Conservation (phyloP, 352 stramenopile species). For the Phytopythium cucurbitacearum region DNA sequence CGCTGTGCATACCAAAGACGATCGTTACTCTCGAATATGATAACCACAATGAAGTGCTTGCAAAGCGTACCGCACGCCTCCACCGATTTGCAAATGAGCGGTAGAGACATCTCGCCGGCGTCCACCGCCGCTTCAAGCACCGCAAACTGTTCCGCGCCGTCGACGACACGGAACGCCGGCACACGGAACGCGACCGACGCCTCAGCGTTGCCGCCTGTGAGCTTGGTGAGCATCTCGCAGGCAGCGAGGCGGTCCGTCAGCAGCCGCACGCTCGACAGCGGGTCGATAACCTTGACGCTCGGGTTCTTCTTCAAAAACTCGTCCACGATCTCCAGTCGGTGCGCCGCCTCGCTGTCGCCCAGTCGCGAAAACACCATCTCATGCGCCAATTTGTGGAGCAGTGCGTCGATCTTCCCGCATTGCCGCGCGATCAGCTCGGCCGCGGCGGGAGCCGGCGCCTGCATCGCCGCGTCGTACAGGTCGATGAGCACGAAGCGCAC, state of each 20-base stretch:
- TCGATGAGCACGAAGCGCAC: constrained; percentile 78
- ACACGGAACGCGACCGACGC: constrained; percentile 32
- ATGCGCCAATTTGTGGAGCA: constrained; percentile 82
- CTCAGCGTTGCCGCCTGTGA: constrained; percentile 9
- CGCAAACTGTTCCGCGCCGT: constrained; percentile 31
- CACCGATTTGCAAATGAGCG: constrained; percentile 81
- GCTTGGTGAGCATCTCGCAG: constrained; percentile 40
- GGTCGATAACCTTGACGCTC: constrained; percentile 56
- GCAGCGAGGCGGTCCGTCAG: constrained; percentile 65
- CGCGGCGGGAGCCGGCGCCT: constrained; percentile 18
- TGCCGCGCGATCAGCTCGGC: constrained; percentile 18
- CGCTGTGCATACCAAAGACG: constrained; percentile 21
- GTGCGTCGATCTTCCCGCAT: constrained; percentile 48
- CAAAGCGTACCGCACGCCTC: constrained; percentile 64
- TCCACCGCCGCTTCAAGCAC: constrained; percentile 33
- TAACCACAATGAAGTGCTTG: no score
- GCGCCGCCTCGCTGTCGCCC: constrained; percentile 35
- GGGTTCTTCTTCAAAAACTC: constrained; percentile 38
- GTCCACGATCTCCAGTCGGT: constrained; percentile 50
- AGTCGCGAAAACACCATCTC: constrained; percentile 76
- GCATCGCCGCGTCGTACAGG: constrained; percentile 35
- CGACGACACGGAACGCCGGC: constrained; percentile 45
- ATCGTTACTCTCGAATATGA: background rate
- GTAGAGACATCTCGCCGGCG: constrained; percentile 33
- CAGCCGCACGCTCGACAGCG: constrained; percentile 56